These are phyloP conservation scores for Penicillium turbatum DNA, from an alignment of 495 filamentous ascomycete genomes.

Conservation along the genomic window DNA sequence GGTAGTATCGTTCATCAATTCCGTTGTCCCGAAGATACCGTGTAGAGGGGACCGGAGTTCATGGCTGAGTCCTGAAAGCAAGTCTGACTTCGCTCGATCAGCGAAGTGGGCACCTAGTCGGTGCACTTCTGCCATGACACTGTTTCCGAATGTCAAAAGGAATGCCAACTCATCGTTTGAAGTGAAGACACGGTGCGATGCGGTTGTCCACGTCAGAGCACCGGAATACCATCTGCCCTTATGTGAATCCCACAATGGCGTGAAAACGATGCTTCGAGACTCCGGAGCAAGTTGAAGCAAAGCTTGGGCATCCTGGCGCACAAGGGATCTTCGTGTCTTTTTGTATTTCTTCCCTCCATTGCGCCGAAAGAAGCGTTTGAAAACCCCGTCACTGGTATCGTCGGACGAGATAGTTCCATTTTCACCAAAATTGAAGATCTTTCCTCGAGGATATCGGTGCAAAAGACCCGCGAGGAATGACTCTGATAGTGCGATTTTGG, in stretches of 20 bases:
- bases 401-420: conserved; percentile 14
- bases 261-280: conserved; percentile 20
- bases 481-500: conserved; percentile 14
- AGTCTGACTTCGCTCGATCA: conserved; percentile 53
- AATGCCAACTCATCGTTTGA: conserved; percentile 41
- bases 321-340: conserved; percentile 2
- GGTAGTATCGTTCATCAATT: conserved; percentile 54
- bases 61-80: conserved; percentile 63
- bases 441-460: conserved; percentile 16
- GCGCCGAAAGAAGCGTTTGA: conserved; percentile 3
- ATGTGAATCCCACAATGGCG: conserved; percentile 21
- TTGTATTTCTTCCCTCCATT: conserved; percentile 15
- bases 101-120: conserved; percentile 42
- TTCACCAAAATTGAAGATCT: conserved; percentile 19
- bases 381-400: conserved; percentile 10
- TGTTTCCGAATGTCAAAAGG: conserved; percentile 51
- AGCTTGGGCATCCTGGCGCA: conserved; percentile 14
- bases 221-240: conserved; percentile 20
- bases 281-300: conserved; percentile 14
- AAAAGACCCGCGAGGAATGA: conserved; percentile 10
- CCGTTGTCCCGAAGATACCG: conserved; percentile 54
- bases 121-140: conserved; percentile 55
- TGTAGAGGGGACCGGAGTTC: conserved; percentile 63
- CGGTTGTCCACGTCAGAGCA: conserved; percentile 49
- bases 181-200: conserved; percentile 35